Evolutionary conservation across 2,329 filamentous ascomycete genomes (phyloP), one percentile per base, ranked within the genome.

Genomic region (Curvularia verruculosa): DNA sequence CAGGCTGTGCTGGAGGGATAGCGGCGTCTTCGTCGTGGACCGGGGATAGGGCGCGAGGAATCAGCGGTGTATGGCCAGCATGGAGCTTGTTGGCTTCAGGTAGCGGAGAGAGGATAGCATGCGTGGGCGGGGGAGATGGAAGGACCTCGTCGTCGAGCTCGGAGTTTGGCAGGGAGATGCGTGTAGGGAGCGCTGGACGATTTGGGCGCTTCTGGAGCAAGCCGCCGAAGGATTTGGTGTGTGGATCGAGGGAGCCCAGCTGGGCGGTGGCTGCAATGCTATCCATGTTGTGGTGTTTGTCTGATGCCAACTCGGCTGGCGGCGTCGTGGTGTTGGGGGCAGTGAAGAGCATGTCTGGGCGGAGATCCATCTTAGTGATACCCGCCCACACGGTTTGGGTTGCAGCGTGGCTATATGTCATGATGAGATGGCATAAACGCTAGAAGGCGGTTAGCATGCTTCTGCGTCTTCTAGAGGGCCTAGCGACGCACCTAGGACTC

Each of bases 11-110:
- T 45, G 49, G 28, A 37, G 46, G 8, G 9, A 52, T 39, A 26
- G 36, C 45, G 36, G 55, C 56, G n/a, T 60, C 49, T 23, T 43
- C 59, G 21, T 58, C 49, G 19, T 57, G 54, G 7, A 54, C 44
- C 18, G 64, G 65, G 21, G 65, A 65, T 26, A 57, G 29, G 39
- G 61, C 54, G 31, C 63, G 63, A 12, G 71, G 67, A 18, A 71
- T 59, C 37, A 75, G 58, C 12, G 75, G 75, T 1, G 75, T 77
- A 52, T 77, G 75, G 3, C 75, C 75, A 13, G 75, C 75, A 57
- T 74, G 68, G 26, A 70, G 68, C 31, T 46, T 71, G 49, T 77
- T 76, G 29, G 69, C 67, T 29, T 65, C 68, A 9, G 74, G 74
- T 5, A 76, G 58, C 1, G 75, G 75, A 6, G 73, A 75, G 24